phyloP scores from a whole-genome alignment of 371 early-diverging fungal species.

The Syncephalastrum contaminatum region DNA sequence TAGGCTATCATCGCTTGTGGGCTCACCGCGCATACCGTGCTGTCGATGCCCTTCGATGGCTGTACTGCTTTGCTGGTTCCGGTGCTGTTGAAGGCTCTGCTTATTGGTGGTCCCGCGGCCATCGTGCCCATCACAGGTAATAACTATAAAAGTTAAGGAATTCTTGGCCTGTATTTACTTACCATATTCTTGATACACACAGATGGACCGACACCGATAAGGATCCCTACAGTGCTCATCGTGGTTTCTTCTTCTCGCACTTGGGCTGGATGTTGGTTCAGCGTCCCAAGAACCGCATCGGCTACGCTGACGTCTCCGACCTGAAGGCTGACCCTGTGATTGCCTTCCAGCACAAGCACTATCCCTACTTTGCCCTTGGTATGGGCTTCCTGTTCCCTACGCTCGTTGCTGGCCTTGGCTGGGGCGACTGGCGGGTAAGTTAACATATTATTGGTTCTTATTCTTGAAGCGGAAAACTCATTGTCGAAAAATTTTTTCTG shows the following conservation, averaged over 20 bases:
- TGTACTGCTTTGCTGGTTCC: constrained; percentile 65
- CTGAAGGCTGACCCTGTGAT: constrained; percentile 78
- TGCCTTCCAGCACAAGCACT: constrained; percentile 83
- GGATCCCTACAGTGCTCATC: constrained; percentile 88
- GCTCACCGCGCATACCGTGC: constrained; percentile 80
- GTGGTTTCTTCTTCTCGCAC: constrained; percentile 87
- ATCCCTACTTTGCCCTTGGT: constrained; percentile 65
- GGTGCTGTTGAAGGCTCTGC: constrained; percentile 83
- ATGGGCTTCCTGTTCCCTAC: constrained; percentile 81
- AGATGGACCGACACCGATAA: constrained; percentile 83
- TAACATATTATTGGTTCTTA: constrained; percentile 3
- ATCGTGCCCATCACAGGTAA: constrained; percentile 92
- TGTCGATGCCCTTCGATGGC: constrained; percentile 51
- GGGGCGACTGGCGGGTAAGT: constrained; percentile 81
- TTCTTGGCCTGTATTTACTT: constrained; percentile 1
- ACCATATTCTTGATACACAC: constrained; percentile 10
- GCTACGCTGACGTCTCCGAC: constrained; percentile 84
- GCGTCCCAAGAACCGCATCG: constrained; percentile 69
- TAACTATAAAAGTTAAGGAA: constrained; percentile 1
- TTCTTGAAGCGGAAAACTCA: constrained; percentile 1
- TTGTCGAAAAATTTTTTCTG: constrained; percentile 5
- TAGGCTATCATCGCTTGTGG: constrained; percentile 83
- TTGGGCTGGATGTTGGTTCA: constrained; percentile 89
- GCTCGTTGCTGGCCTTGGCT: constrained; percentile 78
- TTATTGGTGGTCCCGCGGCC: constrained; percentile 85